These are phyloP conservation scores for Bipolaris victoriae DNA, from an alignment of 2,329 filamentous ascomycete species.

Conservation along the genomic window DNA sequence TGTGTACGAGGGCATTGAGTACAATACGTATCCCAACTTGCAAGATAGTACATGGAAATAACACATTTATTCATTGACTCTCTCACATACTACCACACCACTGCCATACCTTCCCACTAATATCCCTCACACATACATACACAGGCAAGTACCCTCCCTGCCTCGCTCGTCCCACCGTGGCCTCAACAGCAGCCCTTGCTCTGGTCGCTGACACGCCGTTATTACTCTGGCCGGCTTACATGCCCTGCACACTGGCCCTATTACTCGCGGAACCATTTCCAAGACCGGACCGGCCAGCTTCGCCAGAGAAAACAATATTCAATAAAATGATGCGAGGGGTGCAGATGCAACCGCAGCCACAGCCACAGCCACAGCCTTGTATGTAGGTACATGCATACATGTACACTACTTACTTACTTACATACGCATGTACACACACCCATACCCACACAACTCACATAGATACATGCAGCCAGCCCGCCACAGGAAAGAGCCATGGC, in stretches of 20 bases:
- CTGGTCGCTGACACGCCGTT: background rate
- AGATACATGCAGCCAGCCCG: background rate
- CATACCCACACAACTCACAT: too few relatives aligned
- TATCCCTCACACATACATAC: too few relatives aligned
- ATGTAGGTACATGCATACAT: background rate
- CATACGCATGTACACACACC: background rate
- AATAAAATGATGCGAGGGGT: background rate
- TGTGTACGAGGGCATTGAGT: too few relatives aligned
- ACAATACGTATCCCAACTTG: too few relatives aligned
- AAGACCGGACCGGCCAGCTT: conserved; percentile 1
- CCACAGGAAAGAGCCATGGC: background rate
- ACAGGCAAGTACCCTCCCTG: too few relatives aligned
- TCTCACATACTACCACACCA: too few relatives aligned
- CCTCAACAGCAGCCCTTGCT: background rate
- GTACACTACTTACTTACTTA: background rate
- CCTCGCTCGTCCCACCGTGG: background rate
- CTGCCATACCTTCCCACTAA: too few relatives aligned
- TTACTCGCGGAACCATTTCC: conserved; percentile 4
- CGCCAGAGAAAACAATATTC: background rate
- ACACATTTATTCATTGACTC: too few relatives aligned
- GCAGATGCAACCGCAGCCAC: background rate
- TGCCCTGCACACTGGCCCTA: conserved; percentile 2
- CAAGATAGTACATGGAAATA: too few relatives aligned
- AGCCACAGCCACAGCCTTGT: background rate
- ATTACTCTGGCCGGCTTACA: conserved; percentile 6